Conservation (phyloP, 75 land plant species). For the Cupressus sempervirens region DNA sequence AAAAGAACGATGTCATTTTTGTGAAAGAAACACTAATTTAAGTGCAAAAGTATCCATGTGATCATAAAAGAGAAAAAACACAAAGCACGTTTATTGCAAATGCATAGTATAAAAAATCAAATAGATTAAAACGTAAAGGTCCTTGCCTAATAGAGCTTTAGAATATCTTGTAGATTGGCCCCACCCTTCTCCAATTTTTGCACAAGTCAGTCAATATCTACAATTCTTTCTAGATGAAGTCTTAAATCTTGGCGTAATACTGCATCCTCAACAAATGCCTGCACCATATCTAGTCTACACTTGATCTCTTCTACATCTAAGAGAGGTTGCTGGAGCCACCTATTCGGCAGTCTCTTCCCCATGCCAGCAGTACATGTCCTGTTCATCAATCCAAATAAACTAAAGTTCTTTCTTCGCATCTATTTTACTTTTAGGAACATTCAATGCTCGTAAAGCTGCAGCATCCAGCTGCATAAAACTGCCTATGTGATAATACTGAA, state of each 20-base stretch:
- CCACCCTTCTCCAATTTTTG: conserved; percentile 62
- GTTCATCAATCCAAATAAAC: conserved; percentile 95
- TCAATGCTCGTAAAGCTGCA: conserved; percentile 89
- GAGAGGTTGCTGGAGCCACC: conserved; percentile 97
- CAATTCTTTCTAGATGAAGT: conserved; percentile 78
- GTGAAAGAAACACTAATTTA: neutral
- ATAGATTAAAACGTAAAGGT: conserved; percentile 3
- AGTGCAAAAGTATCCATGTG: neutral
- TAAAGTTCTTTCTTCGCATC: conserved; percentile 95
- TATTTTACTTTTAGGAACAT: conserved; percentile 83
- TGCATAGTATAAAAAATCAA: neutral
- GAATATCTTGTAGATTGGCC: conserved; percentile 73
- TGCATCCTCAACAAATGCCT: conserved; percentile 87
- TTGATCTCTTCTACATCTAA: conserved; percentile 81
- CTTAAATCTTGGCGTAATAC: conserved; percentile 73
- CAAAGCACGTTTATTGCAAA: neutral
- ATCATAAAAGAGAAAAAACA: neutral
- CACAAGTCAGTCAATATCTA: conserved; percentile 81
- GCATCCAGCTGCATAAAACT: conserved; percentile 94
- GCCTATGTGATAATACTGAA: conserved; percentile 60
- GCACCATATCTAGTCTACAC: conserved; percentile 75
- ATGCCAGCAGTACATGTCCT: conserved; percentile 98
- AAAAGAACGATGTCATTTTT: neutral
- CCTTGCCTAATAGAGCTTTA: conserved; percentile 89
- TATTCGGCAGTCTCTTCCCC: conserved; percentile 89